A percentile compares a stretch with the other conserved stretches of the same genome.
These are phyloP conservation scores for Corylus americana DNA, from an alignment of 306 rosid genomes.

Conservation along the genomic window DNA sequence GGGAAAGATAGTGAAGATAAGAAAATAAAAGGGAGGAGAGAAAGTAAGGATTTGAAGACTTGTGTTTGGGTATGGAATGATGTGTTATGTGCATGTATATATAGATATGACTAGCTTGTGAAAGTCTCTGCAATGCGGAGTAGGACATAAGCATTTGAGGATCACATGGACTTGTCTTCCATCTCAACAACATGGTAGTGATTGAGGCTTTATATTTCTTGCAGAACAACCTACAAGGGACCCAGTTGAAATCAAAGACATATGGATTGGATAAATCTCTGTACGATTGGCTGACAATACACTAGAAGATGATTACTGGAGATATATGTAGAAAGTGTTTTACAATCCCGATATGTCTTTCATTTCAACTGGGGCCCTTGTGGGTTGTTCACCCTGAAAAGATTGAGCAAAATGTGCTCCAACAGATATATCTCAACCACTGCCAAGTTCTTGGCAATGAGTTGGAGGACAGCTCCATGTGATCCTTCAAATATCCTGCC, in stretches of 20 bases:
- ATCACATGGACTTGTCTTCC: slow-evolving; percentile 21
- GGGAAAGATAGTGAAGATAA: neutral
- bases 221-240: too few relatives aligned
- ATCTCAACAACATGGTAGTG: neutral
- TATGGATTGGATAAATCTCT: too few relatives aligned
- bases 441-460: neutral
- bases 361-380: too few relatives aligned
- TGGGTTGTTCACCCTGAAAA: neutral
- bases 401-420: neutral
- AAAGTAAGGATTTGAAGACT: neutral
- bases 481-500: slow-evolving; percentile 10
- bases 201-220: neutral
- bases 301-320: neutral
- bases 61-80: neutral
- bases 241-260: too few relatives aligned
- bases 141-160: slow-evolving; percentile 1
- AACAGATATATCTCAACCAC: neutral
- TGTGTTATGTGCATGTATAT: neutral
- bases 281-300: too few relatives aligned
- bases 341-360: too few relatives aligned
- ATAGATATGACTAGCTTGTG: neutral
- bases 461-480: neutral
- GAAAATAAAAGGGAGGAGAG: neutral
- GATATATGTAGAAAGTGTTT: too few relatives aligned
- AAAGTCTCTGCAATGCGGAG: neutral